phyloP scores from a whole-genome alignment of 2,329 filamentous ascomycete species.

The Epicoccum sorghinum region DNA sequence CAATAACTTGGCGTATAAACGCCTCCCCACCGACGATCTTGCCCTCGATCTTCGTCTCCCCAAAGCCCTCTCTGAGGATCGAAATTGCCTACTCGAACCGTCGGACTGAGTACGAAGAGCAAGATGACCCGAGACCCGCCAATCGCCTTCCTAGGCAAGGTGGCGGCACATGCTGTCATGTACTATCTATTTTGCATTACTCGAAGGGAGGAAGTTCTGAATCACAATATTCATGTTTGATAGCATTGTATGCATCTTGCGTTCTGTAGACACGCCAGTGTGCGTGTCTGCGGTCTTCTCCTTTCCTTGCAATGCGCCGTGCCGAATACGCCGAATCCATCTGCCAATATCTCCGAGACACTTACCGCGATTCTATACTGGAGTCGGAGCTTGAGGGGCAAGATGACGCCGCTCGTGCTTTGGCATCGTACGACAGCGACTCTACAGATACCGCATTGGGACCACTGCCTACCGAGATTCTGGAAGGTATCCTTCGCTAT shows the following conservation, averaged over 20 bases:
- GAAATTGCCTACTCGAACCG: slow-evolving; percentile 2
- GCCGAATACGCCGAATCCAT: slow-evolving; percentile 14
- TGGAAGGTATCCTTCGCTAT: slow-evolving; percentile 9
- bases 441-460: slow-evolving; percentile 1
- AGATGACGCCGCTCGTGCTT: slow-evolving; percentile 9
- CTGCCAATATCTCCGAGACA: slow-evolving; percentile 10
- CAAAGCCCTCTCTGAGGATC: slow-evolving; percentile 11
- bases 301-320: slow-evolving; percentile 12
- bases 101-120: slow-evolving; percentile 4
- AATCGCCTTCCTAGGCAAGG: slow-evolving; percentile 11
- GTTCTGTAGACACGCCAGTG: slow-evolving; percentile 15
- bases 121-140: slow-evolving; percentile 14
- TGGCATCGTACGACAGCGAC: slow-evolving; percentile 3
- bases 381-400: slow-evolving; percentile 12
- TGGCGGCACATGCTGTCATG: slow-evolving; percentile 18
- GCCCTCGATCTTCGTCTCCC: slow-evolving; percentile 13
- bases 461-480: slow-evolving; percentile 12
- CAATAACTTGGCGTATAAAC: slow-evolving; percentile 13
- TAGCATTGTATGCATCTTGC: slow-evolving; percentile 6
- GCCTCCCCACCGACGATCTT: slow-evolving; percentile 20
- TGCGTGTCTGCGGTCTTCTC: slow-evolving; percentile 6
- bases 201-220: neutral
- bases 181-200: slow-evolving; percentile 9
- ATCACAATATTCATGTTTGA: slow-evolving; percentile 9
- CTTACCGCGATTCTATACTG: slow-evolving; percentile 6